A percentile compares a stretch with the other conserved stretches of the same genome.
phyloP scores from a whole-genome alignment of 345 rosid species.

The Aquilaria yunnanensis region DNA sequence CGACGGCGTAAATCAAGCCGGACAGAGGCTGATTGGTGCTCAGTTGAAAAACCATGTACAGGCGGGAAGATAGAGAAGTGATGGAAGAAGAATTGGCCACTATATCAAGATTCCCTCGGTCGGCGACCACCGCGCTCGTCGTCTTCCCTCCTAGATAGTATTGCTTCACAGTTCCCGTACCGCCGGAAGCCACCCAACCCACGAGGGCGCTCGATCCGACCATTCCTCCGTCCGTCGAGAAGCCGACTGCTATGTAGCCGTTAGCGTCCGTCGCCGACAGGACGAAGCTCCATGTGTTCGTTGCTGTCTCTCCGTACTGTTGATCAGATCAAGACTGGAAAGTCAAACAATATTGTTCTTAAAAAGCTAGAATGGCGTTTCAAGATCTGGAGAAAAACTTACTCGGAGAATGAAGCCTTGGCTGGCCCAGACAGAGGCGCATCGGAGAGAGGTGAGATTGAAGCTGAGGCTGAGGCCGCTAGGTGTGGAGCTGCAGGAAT shows the following conservation, averaged over 20 bases:
- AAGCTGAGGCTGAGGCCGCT: conserved; percentile 32
- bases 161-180: conserved; percentile 27
- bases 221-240: conserved; percentile 58
- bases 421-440: conserved; percentile 42
- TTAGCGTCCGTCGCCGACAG: conserved; percentile 48
- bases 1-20: conserved; percentile 49
- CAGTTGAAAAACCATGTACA: conserved; percentile 66
- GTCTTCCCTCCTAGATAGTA: conserved; percentile 42
- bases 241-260: conserved; percentile 60
- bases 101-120: conserved; percentile 48
- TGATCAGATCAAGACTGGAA: not conserved
- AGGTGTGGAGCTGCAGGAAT: conserved; percentile 34
- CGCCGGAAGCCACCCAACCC: conserved; percentile 54
- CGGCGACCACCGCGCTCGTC: conserved; percentile 34
- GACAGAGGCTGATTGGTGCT: conserved; percentile 32
- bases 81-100: conserved; percentile 28
- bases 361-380: not conserved
- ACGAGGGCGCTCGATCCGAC: conserved; percentile 72
- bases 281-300: conserved; percentile 68
- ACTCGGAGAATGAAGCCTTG: conserved; percentile 59
- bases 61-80: conserved; percentile 36
- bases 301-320: conserved; percentile 39
- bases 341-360: not conserved
- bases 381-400: conserved; percentile 18
- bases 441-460: conserved; percentile 37